These are phyloP conservation scores for Fusarium graminum DNA, from an alignment of 2,329 filamentous ascomycete species.

Conservation along the genomic window DNA sequence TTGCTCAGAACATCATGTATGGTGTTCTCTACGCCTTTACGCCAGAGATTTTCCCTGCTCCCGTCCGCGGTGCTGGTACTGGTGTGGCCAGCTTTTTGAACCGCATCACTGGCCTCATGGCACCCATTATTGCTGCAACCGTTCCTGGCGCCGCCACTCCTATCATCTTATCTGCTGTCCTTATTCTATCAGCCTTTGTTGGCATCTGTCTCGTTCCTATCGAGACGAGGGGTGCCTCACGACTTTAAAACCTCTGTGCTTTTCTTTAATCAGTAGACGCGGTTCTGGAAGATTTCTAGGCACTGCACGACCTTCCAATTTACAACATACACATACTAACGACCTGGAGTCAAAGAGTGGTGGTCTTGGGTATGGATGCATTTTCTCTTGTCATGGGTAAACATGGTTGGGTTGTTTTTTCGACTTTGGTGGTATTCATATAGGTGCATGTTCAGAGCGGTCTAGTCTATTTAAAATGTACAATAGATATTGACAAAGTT, in stretches of 20 bases:
- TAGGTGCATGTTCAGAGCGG: constrained; percentile 21
- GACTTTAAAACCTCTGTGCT: constrained; percentile 56
- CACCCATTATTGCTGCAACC: constrained; percentile 75
- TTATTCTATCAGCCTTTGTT: constrained; percentile 71
- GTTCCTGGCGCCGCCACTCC: constrained; percentile 68
- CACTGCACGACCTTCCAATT: constrained; percentile 16
- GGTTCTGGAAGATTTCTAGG: neutral
- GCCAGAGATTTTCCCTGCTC: constrained; percentile 80
- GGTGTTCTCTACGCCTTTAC: constrained; percentile 83
- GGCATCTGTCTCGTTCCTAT: constrained; percentile 72
- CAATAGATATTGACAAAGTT: constrained; percentile 21
- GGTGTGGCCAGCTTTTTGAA: constrained; percentile 81
- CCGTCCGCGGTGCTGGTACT: constrained; percentile 77
- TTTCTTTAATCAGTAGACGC: constrained; percentile 14
- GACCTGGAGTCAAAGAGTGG: constrained; percentile 42
- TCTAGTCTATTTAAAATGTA: constrained; percentile 38
- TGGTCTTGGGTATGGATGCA: constrained; percentile 35
- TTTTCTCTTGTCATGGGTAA: constrained; percentile 29
- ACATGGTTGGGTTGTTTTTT: constrained; percentile 19
- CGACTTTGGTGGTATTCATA: constrained; percentile 22
- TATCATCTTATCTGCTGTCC: constrained; percentile 67
- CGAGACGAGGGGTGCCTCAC: constrained; percentile 71
- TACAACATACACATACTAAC: constrained; percentile 36
- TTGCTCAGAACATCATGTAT: constrained; percentile 83
- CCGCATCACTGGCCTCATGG: constrained; percentile 74